Base-by-base conservation (phyloP, 2,329 filamentous ascomycete genomes). In the Drechslerella dactyloides region DNA sequence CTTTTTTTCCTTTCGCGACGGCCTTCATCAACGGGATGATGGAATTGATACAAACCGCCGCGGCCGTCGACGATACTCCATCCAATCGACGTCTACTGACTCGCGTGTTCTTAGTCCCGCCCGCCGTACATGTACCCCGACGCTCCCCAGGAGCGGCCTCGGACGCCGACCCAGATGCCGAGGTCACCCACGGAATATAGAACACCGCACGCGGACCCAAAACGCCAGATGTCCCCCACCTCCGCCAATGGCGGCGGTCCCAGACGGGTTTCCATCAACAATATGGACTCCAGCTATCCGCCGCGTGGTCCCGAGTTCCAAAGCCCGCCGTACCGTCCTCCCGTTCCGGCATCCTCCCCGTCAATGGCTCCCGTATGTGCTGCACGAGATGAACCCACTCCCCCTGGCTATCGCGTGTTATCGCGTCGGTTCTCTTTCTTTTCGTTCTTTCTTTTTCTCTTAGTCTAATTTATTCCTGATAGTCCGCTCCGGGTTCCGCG, bases 51-150 rank as follows among this genome's bases (percentile, higher is more conserved):
- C 27, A 46, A 61, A 56, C 42, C 57, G 53, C 40, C 55, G 44
- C 13, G 13, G 7, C 27, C 27, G 23, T 44, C 37, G 27, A 55
- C 27, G 35, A 35, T 23, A 44, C 5, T 21, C 3, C 2, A 3
- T n/a, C 46, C n/a, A 58, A 27, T 48, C 33, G 48, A 44, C 27
- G 10, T 44, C 10, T 63, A 13, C 35, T 55, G 19, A 51, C 46
- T 8, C 63, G 52, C 51, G 17, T 37, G 37, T 60, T n/a, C n/a
- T n/a, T 46, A 73, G 69, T 50, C 69, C 30, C 61, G 61, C 11
- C 61, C 61, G 44, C 56, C 69, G 5, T 70, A 70, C 56, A 66
- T 73, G 60, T 65, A 73, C 61, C 56, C 61, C 21, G 69, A 73
- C 37, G 55, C 55, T 33, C 60, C 69, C 6, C 69, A 64, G 48